These are phyloP conservation scores for Hymenoscyphus fructigenus DNA, from an alignment of 2,329 filamentous ascomycete genomes.

Conservation along the genomic window DNA sequence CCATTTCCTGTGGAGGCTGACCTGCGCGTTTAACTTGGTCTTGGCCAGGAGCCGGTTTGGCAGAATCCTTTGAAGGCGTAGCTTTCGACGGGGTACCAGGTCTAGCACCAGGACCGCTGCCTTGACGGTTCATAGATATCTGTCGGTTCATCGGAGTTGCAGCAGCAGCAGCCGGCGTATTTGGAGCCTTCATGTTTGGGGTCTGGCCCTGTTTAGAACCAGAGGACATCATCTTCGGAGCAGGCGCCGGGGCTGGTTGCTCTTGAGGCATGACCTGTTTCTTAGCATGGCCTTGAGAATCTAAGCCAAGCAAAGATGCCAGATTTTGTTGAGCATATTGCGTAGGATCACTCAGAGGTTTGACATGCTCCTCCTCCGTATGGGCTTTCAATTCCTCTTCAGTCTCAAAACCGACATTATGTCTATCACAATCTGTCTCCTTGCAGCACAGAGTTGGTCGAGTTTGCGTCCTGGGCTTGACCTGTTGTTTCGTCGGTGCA, in stretches of 20 bases:
- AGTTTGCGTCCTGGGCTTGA: constrained; percentile 25
- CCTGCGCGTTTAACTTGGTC: constrained; percentile 30
- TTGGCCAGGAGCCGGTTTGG: constrained; percentile 24
- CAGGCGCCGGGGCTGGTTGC: constrained; percentile 38
- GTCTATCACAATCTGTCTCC: constrained; percentile 55
- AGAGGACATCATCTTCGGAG: constrained; percentile 33
- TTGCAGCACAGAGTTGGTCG: constrained; percentile 43
- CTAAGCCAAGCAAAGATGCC: constrained; percentile 50
- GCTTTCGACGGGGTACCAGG: constrained; percentile 25
- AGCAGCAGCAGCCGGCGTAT: constrained; percentile 31
- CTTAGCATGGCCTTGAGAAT: constrained; percentile 46
- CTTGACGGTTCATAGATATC: constrained; percentile 50
- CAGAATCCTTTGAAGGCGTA: constrained; percentile 24
- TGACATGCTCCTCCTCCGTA: constrained; percentile 58
- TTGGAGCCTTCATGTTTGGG: constrained; percentile 40
- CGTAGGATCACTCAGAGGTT: constrained; percentile 53
- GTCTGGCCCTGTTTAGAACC: constrained; percentile 42
- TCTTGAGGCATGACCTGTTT: constrained; percentile 16
- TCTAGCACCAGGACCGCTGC: constrained; percentile 46
- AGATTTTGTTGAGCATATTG: constrained; percentile 54
- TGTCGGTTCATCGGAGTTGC: constrained; percentile 51
- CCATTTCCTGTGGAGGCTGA: constrained; percentile 30
- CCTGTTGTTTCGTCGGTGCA: constrained; percentile 30
- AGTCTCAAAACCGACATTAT: constrained; percentile 49
- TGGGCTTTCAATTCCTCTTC: constrained; percentile 56